Base-by-base conservation (phyloP, 331 rosid species). In the Saraca asoca region DNA sequence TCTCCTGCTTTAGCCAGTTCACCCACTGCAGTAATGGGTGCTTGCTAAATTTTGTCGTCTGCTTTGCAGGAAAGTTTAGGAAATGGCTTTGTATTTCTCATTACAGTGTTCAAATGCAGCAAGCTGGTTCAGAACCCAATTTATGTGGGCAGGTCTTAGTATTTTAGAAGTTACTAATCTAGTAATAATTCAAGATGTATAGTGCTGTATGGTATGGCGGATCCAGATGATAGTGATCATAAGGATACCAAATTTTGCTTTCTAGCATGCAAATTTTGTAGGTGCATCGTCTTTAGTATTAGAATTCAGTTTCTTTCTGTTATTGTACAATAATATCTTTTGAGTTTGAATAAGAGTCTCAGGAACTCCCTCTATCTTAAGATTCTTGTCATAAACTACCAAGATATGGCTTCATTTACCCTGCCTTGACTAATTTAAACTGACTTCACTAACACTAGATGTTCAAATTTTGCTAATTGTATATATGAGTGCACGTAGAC, bases 161-260 rank as follows among this genome's bases (percentile, higher is more conserved):
- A 7, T 59, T 68, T 73, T 79, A 74, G 74, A 31, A 52, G 19
- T 74, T 72, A 62, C 72, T 62, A 68, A 55, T 19, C 72, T 54
- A 57, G 75, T 79, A 79, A 68, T 75, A 79, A 76, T 64, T 59
- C 58, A 67, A 63, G 62, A 49, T 75, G 79, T 82, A 72, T 75
- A 75, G 51, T 75, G 63, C 41, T 58, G 64, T 64, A 70, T 70
- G 80, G 68, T 39, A 42, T 64, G 73, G 61, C 14, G 46, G 43
- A 24, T 62, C 56, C 70, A 41, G 46, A 33, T 62, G 57, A 39
- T 10, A 39, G 43, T 39, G 10, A 0, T 39, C 43, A 39, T 7
- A 16, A 16, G 13, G 57, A 64, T 69, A 49, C 38, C 50, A 39
- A 57, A 24, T 51, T 45, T 12, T 58, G 66, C 48, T 64, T 42